A percentile compares a stretch with the other conserved stretches of the same genome.
phyloP scores from a whole-genome alignment of 306 rosid species.

The Chamaecrista fasciculata region DNA sequence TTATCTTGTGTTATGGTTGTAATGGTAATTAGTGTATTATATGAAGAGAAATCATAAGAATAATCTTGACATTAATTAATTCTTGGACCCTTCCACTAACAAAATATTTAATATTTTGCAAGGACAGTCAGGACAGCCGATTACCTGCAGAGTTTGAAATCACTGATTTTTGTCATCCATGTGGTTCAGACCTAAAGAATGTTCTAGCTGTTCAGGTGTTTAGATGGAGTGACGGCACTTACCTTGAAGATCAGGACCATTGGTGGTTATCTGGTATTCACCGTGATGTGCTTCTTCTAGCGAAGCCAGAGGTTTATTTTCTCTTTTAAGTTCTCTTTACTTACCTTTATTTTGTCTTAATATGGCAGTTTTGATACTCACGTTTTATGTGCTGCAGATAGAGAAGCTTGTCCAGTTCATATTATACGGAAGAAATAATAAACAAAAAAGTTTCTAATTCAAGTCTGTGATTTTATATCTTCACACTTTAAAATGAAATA shows the following conservation, averaged over 20 bases:
- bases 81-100: constrained; percentile 31
- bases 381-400: background rate
- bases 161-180: constrained; percentile 76
- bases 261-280: constrained; percentile 97
- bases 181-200: constrained; percentile 61
- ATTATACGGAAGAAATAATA: background rate
- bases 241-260: constrained; percentile 98
- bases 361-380: background rate
- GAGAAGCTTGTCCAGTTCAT: background rate
- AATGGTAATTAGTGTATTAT: constrained; percentile 1
- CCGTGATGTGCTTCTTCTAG: constrained; percentile 87
- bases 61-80: constrained; percentile 12
- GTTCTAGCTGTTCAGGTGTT: constrained; percentile 89
- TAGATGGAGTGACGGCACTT: constrained; percentile 95
- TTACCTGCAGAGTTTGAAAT: constrained; percentile 96
- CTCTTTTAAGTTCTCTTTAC: constrained; percentile 6
- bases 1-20: background rate
- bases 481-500: background rate
- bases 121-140: constrained; percentile 93
- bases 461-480: background rate
- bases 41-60: constrained; percentile 2
- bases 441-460: background rate
- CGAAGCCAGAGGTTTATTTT: constrained; percentile 80
- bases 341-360: background rate
- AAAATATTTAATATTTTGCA: constrained; percentile 37